phyloP scores from a whole-genome alignment of 441 rosid species.

The Populus hybrid region DNA sequence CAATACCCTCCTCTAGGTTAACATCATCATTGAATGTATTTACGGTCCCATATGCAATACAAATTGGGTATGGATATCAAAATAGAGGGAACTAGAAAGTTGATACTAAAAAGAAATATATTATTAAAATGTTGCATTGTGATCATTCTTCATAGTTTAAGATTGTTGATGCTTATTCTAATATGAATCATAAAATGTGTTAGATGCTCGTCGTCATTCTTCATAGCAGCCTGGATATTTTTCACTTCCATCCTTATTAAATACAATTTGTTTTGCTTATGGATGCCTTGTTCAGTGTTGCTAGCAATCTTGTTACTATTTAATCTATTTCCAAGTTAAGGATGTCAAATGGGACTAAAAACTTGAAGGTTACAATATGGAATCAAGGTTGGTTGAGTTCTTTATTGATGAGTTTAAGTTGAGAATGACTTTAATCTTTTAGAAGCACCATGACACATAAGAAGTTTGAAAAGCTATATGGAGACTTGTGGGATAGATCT shows the following conservation, averaged over 20 bases:
- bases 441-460: constrained; percentile 94
- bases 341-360: constrained; percentile 95
- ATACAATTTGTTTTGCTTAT: not conserved
- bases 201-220: not conserved
- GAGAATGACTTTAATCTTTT: constrained; percentile 67
- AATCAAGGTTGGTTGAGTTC: constrained; percentile 71
- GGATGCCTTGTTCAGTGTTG: not conserved
- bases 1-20: too few species aligned
- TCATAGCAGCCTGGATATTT: not conserved
- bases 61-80: too few species aligned
- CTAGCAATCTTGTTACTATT: constrained; percentile 10
- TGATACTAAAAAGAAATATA: not conserved
- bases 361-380: constrained; percentile 92
- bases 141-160: not conserved
- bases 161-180: not conserved
- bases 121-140: not conserved
- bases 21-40: too few species aligned
- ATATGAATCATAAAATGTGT: not conserved
- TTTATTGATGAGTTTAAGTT: constrained; percentile 91
- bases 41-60: too few species aligned
- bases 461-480: constrained; percentile 90
- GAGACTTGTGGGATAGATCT: constrained; percentile 87
- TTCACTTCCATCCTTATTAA: not conserved
- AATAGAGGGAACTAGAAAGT: not conserved
- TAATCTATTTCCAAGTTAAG: constrained; percentile 60